Percentiles rank a stretch among this genome's conserved stretches.
Conservation (phyloP, 495 filamentous ascomycete species). For the Aspergillus coremiiformis region DNA sequence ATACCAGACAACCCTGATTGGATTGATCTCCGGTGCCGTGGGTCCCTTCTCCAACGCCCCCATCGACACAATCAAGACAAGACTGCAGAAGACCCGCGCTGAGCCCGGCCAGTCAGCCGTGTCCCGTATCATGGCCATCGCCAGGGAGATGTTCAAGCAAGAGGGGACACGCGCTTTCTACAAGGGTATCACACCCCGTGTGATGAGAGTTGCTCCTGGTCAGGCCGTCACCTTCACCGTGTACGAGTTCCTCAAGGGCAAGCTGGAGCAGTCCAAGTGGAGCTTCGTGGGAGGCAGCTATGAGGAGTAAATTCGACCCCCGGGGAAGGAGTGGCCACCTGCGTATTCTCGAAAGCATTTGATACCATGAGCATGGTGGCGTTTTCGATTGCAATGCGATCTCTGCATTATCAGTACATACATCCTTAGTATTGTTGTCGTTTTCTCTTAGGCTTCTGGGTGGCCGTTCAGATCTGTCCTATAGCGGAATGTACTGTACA, state of each 20-base stretch:
- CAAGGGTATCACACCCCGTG: constrained; percentile 95
- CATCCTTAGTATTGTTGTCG: constrained; percentile 7
- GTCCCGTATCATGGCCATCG: constrained; percentile 67
- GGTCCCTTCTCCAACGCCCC: constrained; percentile 93
- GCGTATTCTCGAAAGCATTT: constrained; percentile 24
- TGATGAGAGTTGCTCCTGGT: constrained; percentile 95
- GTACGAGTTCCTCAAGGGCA: constrained; percentile 84
- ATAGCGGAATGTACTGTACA: constrained; percentile 16
- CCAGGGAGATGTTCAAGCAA: constrained; percentile 91
- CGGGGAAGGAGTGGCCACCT: constrained; percentile 13
- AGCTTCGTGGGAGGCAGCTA: constrained; percentile 58
- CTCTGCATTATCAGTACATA: constrained; percentile 13
- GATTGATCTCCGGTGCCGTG: constrained; percentile 87
- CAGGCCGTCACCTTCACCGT: constrained; percentile 98
- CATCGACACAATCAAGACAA: constrained; percentile 98
- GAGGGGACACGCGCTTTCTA: constrained; percentile 94
- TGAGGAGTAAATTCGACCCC: constrained; percentile 53
- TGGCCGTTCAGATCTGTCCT: constrained; percentile 4
- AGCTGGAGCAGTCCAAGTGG: constrained; percentile 66
- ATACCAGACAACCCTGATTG: constrained; percentile 87
- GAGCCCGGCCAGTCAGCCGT: constrained; percentile 73
- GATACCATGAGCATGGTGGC: constrained; percentile 29
- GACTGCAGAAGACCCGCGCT: constrained; percentile 83
- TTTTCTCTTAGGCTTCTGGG: constrained; percentile 6
- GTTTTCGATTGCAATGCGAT: constrained; percentile 18